Base-by-base conservation (phyloP, 768 basidiomycete species). In the Neoboletus brunneissimus region DNA sequence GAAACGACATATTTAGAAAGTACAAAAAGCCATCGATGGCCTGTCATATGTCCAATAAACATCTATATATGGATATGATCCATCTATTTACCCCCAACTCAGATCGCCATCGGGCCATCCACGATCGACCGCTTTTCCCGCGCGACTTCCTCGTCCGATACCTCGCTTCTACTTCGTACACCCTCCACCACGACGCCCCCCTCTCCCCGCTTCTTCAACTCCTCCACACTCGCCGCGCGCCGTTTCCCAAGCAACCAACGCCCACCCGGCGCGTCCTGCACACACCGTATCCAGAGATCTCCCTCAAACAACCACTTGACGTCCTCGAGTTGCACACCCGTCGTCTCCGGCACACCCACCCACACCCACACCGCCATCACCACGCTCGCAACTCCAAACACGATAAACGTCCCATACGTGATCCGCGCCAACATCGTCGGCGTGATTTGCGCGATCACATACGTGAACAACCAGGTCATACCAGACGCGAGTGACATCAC, bases 271-370 rank as follows among this genome's bases (percentile, higher is more conserved):
- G 74, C 72, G 18, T 75, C 73, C 52, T 69, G 57, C 20, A 74
- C 44, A 23, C 63, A 65, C 29, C 74, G 56, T 29, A 70, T 32
- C 54, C 70, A 62, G 18, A 67, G 45, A 4, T 65, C 63, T 32
- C 60, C 57, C 50, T 74, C 72, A 35, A 77, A 77, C 22, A 77
- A 35, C 54, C 61, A 70, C 29, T 57, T 60, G 42, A 77, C 64
- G 35, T 77, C 74, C 66, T 77, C 76, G 29, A 77, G 67, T 32
- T 73, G 68, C 23, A 74, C 67, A 13, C 74, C 72, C 18, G 63
- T 74, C 46, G 77, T 78, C 64, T 78, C 77, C 0, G 77, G 77
- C 8, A 78, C 65, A 48, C 71, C 69, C n/a, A 61, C 57, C 65
- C 73, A 72, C 38, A 65, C 69, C 72, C 66, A 78, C 16, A 48